Conservation (phyloP, 2,329 filamentous ascomycete genomes). For the Claviceps pazoutovae region DNA sequence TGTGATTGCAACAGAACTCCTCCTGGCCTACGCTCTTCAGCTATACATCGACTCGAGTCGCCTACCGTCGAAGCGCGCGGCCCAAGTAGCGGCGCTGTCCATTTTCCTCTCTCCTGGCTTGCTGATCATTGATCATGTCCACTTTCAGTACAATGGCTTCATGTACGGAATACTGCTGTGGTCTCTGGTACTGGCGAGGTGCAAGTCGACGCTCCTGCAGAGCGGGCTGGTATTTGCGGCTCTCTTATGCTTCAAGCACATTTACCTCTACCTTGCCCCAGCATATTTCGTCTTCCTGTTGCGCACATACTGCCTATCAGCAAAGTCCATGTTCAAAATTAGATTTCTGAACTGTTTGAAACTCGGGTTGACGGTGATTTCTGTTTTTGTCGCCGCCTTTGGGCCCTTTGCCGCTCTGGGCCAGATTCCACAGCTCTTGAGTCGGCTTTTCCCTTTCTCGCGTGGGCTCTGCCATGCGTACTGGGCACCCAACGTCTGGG, state of each 20-base stretch:
- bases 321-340: constrained; percentile 61
- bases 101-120: constrained; percentile 84
- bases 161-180: constrained; percentile 83
- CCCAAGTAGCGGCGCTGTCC: constrained; percentile 77
- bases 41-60: constrained; percentile 64
- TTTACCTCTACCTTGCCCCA: constrained; percentile 90
- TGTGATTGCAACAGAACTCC: constrained; percentile 72
- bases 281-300: constrained; percentile 92
- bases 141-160: constrained; percentile 98
- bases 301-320: constrained; percentile 74
- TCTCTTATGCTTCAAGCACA: constrained; percentile 90
- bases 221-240: constrained; percentile 76
- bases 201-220: constrained; percentile 56
- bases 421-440: constrained; percentile 73
- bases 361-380: constrained; percentile 57
- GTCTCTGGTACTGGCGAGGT: constrained; percentile 71
- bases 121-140: constrained; percentile 94
- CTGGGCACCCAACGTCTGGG: constrained; percentile 97
- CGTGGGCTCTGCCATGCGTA: constrained; percentile 92
- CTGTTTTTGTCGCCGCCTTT: constrained; percentile 68
- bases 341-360: constrained; percentile 70
- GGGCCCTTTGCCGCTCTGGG: constrained; percentile 73
- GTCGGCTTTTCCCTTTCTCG: constrained; percentile 83
- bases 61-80: constrained; percentile 51
- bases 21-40: constrained; percentile 71